These are phyloP conservation scores for Curvularia sp. DNA, from an alignment of 2,329 filamentous ascomycete species.

Conservation along the genomic window DNA sequence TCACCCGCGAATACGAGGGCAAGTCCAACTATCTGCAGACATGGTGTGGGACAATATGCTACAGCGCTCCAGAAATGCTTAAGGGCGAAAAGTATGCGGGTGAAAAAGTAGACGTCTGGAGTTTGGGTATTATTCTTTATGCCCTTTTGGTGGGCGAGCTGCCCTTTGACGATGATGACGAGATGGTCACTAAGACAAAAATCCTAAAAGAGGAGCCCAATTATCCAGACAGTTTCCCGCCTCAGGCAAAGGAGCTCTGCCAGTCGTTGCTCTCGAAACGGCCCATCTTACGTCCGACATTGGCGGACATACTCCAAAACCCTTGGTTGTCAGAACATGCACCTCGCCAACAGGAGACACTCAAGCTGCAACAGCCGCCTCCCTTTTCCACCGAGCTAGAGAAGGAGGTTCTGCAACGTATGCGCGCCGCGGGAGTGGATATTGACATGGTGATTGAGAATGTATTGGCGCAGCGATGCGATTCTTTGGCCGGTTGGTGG, in stretches of 20 bases:
- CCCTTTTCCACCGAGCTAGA: conserved; percentile 87
- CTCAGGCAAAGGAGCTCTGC: conserved; percentile 78
- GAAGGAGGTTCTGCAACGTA: conserved; percentile 88
- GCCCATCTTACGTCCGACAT: conserved; percentile 78
- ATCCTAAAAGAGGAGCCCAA: conserved; percentile 87
- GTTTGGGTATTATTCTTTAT: conserved; percentile 83
- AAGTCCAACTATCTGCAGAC: conserved; percentile 94
- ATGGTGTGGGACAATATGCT: conserved; percentile 97
- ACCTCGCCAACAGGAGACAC: conserved; percentile 84
- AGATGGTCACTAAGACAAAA: conserved; percentile 80
- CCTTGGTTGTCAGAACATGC: conserved; percentile 89
- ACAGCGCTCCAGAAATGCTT: conserved; percentile 97
- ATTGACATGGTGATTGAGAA: conserved; percentile 95
- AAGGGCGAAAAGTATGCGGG: conserved; percentile 98
- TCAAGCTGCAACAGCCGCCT: conserved; percentile 79
- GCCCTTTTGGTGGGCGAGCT: conserved; percentile 83
- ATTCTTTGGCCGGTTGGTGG: conserved; percentile 95
- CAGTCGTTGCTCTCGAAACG: conserved; percentile 86
- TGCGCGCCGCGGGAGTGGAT: conserved; percentile 92
- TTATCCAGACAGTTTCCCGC: conserved; percentile 80
- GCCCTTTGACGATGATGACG: conserved; percentile 95
- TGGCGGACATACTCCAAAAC: conserved; percentile 86
- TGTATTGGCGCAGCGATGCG: conserved; percentile 86
- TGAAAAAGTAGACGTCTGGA: conserved; percentile 98
- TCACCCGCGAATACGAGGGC: conserved; percentile 96